Percentiles rank a stretch among this genome's conserved stretches.
Conservation (phyloP, 768 basidiomycete species). For the Leccinum obscurum region DNA sequence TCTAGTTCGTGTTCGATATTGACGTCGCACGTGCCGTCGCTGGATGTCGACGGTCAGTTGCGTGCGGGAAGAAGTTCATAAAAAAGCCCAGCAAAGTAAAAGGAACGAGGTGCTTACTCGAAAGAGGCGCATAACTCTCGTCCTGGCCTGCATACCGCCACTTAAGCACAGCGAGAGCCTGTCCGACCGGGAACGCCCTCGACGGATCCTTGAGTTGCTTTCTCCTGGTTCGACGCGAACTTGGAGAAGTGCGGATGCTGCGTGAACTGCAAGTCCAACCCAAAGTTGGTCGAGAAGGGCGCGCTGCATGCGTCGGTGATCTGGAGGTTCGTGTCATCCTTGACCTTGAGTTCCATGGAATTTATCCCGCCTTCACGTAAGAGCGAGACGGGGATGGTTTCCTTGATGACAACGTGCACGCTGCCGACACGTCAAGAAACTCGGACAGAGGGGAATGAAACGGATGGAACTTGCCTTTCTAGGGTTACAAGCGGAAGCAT, state of each 20-base stretch:
- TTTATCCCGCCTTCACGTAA: conserved; percentile 90
- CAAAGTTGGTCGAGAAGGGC: conserved; percentile 55
- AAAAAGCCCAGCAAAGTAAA: neutral
- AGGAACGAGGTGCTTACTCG: conserved; percentile 57
- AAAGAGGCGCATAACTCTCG: conserved; percentile 58
- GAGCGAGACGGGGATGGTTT: conserved; percentile 76
- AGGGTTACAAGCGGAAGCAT: conserved; percentile 70
- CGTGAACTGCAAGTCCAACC: conserved; percentile 85
- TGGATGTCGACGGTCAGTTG: conserved; percentile 86
- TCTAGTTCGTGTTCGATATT: conserved; percentile 98
- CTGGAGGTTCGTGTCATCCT: conserved; percentile 91
- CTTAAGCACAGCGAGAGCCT: conserved; percentile 83
- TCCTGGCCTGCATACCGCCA: conserved; percentile 93
- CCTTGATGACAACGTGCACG: conserved; percentile 84
- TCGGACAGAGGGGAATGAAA: neutral
- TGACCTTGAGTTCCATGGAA: conserved; percentile 90
- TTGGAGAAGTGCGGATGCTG: conserved; percentile 95
- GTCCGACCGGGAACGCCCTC: conserved; percentile 83
- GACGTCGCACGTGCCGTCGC: conserved; percentile 90
- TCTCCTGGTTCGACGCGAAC: conserved; percentile 65
- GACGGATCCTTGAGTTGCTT: conserved; percentile 78
- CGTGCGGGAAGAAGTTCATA: no score
- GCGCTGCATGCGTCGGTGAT: conserved; percentile 76
- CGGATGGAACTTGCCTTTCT: conserved; percentile 56
- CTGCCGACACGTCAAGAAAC: conserved; percentile 39